A percentile compares a stretch with the other conserved stretches of the same genome.
Evolutionary conservation across 2,329 filamentous ascomycete species (phyloP).

Genomic region (Claviceps maximensis): DNA sequence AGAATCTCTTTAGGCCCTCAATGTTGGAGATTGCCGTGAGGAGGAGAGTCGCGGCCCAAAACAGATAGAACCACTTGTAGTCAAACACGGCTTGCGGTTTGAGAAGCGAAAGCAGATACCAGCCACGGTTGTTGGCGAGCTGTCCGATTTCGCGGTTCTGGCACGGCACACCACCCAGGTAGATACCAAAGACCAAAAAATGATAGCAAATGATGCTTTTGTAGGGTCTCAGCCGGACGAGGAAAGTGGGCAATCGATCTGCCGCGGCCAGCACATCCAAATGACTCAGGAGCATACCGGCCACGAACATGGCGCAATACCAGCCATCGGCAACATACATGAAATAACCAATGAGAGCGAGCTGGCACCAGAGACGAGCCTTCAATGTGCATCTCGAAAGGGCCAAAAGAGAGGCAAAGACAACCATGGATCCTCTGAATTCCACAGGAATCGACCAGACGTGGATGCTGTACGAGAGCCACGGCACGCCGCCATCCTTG

Average conservation of each 20-base stretch:
- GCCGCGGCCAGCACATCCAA: slow-evolving; percentile 40
- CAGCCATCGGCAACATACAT: slow-evolving; percentile 54
- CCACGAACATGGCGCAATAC: slow-evolving; percentile 46
- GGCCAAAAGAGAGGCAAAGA: slow-evolving; percentile 45
- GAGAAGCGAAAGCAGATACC: slow-evolving; percentile 45
- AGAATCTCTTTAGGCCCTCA: slow-evolving; percentile 42
- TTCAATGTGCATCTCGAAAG: slow-evolving; percentile 41
- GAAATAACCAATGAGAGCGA: slow-evolving; percentile 47
- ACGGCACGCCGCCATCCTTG: slow-evolving; percentile 41
- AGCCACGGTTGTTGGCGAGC: slow-evolving; percentile 42
- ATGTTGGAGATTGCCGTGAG: slow-evolving; percentile 45
- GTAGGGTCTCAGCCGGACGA: slow-evolving; percentile 31
- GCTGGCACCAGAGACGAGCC: slow-evolving; percentile 40
- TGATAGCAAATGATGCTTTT: slow-evolving; percentile 39
- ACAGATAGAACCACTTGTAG: slow-evolving; percentile 56
- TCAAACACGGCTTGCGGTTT: slow-evolving; percentile 54
- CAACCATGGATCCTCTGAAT: slow-evolving; percentile 48
- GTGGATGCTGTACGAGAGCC: slow-evolving; percentile 40
- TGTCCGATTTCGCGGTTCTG: slow-evolving; percentile 31
- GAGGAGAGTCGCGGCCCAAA: slow-evolving; percentile 44
- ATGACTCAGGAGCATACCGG: slow-evolving; percentile 49
- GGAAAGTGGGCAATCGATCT: slow-evolving; percentile 35
- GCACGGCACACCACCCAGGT: slow-evolving; percentile 48
- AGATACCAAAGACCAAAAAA: slow-evolving; percentile 38
- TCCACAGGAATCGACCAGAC: slow-evolving; percentile 53